Percentiles rank a stretch among this genome's conserved stretches.
These are phyloP conservation scores for Medicago lupulina DNA, from an alignment of 306 rosid genomes.

Conservation along the genomic window DNA sequence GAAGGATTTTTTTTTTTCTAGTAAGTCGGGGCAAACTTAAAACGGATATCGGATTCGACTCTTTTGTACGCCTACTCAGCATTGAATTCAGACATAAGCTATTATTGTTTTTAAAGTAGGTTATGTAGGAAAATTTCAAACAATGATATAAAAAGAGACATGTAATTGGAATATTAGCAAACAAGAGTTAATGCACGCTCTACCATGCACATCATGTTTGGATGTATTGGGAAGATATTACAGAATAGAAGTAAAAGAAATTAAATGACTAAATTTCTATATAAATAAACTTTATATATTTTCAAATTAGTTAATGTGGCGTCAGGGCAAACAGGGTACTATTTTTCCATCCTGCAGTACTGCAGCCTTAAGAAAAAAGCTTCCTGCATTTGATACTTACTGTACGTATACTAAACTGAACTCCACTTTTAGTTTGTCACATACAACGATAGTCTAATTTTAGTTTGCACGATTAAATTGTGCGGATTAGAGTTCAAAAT, in stretches of 20 bases:
- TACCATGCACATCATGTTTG: neutral
- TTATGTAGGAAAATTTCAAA: neutral
- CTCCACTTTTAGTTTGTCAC: neutral
- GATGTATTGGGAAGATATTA: constrained; percentile 4
- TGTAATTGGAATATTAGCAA: neutral
- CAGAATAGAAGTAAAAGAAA: neutral
- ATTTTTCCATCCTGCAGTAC: neutral
- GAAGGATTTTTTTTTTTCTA: neutral
- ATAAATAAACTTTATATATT: neutral
- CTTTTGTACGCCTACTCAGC: neutral
- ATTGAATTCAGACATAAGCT: neutral
- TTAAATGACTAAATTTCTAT: neutral
- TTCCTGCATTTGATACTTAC: neutral
- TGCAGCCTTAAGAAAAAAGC: neutral
- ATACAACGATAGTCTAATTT: neutral
- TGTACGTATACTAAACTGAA: too few relatives aligned
- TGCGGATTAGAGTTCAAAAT: neutral
- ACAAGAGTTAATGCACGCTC: neutral
- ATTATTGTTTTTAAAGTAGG: neutral
- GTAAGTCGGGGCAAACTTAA: neutral
- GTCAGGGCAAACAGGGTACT: neutral
- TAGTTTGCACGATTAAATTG: neutral
- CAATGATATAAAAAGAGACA: neutral
- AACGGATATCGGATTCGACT: neutral
- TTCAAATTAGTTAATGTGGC: neutral